These are phyloP conservation scores for Aspergillus ustus DNA, from an alignment of 2,329 filamentous ascomycete genomes.

Conservation along the genomic window DNA sequence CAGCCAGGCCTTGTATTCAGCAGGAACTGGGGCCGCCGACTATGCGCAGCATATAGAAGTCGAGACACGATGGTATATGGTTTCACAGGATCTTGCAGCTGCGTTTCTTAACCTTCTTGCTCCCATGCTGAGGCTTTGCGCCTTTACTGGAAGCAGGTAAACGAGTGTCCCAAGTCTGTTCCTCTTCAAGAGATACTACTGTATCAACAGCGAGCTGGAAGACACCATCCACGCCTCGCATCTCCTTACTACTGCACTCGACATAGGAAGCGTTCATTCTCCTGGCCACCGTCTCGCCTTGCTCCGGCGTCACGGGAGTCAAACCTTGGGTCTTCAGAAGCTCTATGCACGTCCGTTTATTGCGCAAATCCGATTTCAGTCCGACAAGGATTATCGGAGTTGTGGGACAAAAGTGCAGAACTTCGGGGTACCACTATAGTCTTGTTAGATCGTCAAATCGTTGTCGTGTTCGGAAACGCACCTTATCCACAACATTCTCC, in stretches of 20 bases:
- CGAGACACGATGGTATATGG: conserved; percentile 20
- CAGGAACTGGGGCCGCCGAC: neutral
- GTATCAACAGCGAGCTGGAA: conserved; percentile 91
- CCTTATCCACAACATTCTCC: conserved; percentile 99
- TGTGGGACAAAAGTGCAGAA: conserved; percentile 97
- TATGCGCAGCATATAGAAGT: conserved; percentile 21
- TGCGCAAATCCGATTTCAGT: conserved; percentile 93
- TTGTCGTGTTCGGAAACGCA: conserved; percentile 48
- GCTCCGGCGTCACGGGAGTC: conserved; percentile 89
- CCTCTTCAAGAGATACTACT: conserved; percentile 83
- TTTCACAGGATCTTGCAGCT: conserved; percentile 77
- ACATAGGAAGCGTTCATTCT: conserved; percentile 97
- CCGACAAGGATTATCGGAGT: conserved; percentile 95
- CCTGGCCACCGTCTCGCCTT: conserved; percentile 83
- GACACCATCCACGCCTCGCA: conserved; percentile 93
- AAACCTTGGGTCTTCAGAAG: conserved; percentile 97
- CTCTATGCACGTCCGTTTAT: conserved; percentile 96
- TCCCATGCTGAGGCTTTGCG: conserved; percentile 39
- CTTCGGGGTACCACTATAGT: conserved; percentile 93
- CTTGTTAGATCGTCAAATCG: conserved; percentile 15
- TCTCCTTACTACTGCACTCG: conserved; percentile 98
- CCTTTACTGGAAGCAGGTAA: conserved; percentile 23
- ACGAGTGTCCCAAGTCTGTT: conserved; percentile 53
- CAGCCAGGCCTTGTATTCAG: conserved; percentile 42
- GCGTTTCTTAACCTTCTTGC: conserved; percentile 79